phyloP scores from a whole-genome alignment of 75 land plant genomes.

The Selaginella tamariscina region DNA sequence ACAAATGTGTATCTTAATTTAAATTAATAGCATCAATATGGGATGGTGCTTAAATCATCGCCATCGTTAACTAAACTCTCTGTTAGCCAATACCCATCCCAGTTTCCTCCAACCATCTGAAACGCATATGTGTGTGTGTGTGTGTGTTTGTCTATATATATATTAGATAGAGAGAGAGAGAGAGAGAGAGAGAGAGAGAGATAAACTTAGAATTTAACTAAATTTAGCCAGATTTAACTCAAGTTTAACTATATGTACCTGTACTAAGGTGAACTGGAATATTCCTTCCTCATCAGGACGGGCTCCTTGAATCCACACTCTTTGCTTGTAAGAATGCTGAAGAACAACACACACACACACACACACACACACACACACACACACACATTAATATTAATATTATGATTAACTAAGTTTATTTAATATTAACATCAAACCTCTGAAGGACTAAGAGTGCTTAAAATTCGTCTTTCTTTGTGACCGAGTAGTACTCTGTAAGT shows the following conservation, averaged over 20 bases:
- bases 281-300: slow-evolving; percentile 88
- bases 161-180: too few relatives aligned
- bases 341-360: too few relatives aligned
- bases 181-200: too few relatives aligned
- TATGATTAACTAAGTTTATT: too few relatives aligned
- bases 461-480: slow-evolving; percentile 62
- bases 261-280: slow-evolving; percentile 85
- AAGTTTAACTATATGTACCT: slow-evolving; percentile 43
- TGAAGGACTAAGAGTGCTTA: slow-evolving; percentile 46
- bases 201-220: background rate
- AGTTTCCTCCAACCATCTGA: slow-evolving; percentile 84
- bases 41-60: slow-evolving; percentile 32
- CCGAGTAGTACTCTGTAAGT: slow-evolving; percentile 67
- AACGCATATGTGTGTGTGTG: slow-evolving; percentile 3
- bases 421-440: too few relatives aligned
- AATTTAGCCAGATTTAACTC: background rate
- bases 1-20: too few relatives aligned
- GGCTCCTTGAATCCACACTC: slow-evolving; percentile 68
- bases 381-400: too few relatives aligned
- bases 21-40: too few relatives aligned
- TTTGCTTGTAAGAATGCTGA: slow-evolving; percentile 79
- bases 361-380: too few relatives aligned
- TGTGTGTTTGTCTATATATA: too few relatives aligned
- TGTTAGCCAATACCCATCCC: slow-evolving; percentile 98
- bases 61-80: slow-evolving; percentile 87